A percentile compares a stretch with the other conserved stretches of the same genome.
Conservation (phyloP, 208 protist genomes). For the Sergeia podlipaevii region DNA sequence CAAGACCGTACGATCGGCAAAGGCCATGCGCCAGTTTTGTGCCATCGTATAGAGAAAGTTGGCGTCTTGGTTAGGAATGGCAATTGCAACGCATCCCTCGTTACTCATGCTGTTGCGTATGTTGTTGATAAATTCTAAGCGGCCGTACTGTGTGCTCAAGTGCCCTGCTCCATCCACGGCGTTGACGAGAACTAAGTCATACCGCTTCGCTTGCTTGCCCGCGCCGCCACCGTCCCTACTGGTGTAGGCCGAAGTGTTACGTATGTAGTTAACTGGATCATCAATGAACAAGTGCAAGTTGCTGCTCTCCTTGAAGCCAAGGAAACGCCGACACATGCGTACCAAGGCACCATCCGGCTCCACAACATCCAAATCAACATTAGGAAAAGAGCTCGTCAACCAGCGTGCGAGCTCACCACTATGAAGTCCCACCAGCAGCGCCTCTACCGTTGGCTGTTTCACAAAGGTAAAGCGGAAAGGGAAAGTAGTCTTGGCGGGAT, state of each 20-base stretch:
- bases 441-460: constrained; percentile 59
- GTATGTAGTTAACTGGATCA: constrained; percentile 69
- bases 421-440: constrained; percentile 80
- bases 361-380: constrained; percentile 82
- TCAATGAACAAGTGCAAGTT: constrained; percentile 56
- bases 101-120: constrained; percentile 61
- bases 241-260: constrained; percentile 23
- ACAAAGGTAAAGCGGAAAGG: constrained; percentile 64
- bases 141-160: constrained; percentile 64
- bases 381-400: constrained; percentile 76
- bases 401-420: constrained; percentile 79
- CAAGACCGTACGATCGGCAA: constrained; percentile 66
- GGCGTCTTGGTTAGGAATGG: constrained; percentile 72
- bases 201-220: constrained; percentile 21
- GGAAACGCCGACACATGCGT: constrained; percentile 61
- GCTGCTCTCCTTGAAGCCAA: constrained; percentile 77
- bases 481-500: constrained; percentile 54
- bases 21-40: constrained; percentile 87
- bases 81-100: constrained; percentile 60
- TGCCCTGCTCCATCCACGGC: constrained; percentile 61
- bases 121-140: constrained; percentile 74
- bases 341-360: constrained; percentile 83
- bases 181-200: constrained; percentile 80
- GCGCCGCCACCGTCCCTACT: constrained; percentile 4
- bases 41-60: constrained; percentile 72